These are phyloP conservation scores for Collybiopsis luxurians DNA, from an alignment of 768 basidiomycete species.

Conservation along the genomic window DNA sequence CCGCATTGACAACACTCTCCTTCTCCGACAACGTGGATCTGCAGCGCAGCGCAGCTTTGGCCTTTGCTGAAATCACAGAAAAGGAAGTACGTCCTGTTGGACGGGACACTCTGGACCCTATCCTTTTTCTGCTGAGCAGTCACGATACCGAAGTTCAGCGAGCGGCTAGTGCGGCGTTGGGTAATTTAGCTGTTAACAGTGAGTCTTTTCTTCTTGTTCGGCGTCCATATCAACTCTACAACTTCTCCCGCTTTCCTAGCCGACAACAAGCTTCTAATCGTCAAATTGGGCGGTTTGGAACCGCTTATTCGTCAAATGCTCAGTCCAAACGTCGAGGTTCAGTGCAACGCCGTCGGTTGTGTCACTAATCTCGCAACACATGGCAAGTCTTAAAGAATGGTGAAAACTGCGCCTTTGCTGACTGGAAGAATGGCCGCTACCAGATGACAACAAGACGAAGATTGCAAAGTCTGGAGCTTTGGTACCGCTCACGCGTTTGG, in stretches of 20 bases:
- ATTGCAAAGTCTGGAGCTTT: constrained; percentile 99
- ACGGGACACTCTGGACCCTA: constrained; percentile 96
- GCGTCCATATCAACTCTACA: constrained; percentile 9
- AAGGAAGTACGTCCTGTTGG: constrained; percentile 98
- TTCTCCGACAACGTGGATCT: constrained; percentile 99
- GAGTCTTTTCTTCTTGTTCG: constrained; percentile 29
- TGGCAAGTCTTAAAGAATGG: constrained; percentile 47
- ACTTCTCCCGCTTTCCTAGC: constrained; percentile 45
- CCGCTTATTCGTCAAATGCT: constrained; percentile 99
- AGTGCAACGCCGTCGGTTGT: constrained; percentile 99
- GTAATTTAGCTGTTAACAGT: constrained; percentile 98
- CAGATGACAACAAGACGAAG: constrained; percentile 99
- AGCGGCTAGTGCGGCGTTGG: constrained; percentile 95
- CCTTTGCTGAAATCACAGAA: constrained; percentile 99
- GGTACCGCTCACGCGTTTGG: constrained; percentile 92
- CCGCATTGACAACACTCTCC: constrained; percentile 92
- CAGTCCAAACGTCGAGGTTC: constrained; percentile 97
- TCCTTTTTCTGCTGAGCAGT: constrained; percentile 93
- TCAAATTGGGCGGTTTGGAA: constrained; percentile 95
- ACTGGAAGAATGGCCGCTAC: background rate
- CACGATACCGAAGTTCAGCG: constrained; percentile 99
- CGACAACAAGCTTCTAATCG: constrained; percentile 98
- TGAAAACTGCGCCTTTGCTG: too few species aligned
- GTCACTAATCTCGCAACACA: constrained; percentile 98
- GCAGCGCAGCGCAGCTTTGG: constrained; percentile 95